phyloP scores from a whole-genome alignment of 129 eudicot species.

The Centella asiatica region DNA sequence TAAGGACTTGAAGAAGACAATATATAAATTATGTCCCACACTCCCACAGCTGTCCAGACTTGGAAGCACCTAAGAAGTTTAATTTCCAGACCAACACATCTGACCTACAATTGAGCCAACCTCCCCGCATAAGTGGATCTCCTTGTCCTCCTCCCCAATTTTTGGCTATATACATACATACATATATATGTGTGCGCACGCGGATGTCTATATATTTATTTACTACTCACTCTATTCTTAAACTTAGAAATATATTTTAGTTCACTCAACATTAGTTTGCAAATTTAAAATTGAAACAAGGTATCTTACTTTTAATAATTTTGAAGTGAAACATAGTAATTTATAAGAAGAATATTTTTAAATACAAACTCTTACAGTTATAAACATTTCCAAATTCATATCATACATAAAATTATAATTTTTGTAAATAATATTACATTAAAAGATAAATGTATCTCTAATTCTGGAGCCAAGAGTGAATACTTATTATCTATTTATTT shows the following conservation, averaged over 20 bases:
- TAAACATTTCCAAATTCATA: too few species aligned
- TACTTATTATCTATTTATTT: too few species aligned
- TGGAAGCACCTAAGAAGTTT: not conserved
- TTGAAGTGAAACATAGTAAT: too few species aligned
- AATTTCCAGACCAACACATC: not conserved
- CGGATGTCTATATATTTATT: too few species aligned
- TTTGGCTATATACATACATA: not conserved
- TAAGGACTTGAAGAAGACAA: not conserved
- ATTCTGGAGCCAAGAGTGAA: too few species aligned
- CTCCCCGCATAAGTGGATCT: constrained; percentile 8
- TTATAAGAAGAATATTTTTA: too few species aligned
- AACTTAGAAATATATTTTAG: too few species aligned
- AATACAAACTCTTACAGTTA: too few species aligned
- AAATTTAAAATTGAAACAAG: not conserved
- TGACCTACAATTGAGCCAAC: constrained; percentile 14
- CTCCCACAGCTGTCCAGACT: constrained; percentile 7
- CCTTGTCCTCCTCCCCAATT: not conserved
- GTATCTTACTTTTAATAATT: not conserved
- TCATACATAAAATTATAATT: too few species aligned
- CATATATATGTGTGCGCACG: too few species aligned
- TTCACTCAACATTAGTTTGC: not conserved
- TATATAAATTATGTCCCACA: not conserved
- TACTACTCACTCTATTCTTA: not conserved
- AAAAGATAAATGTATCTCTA: too few species aligned
- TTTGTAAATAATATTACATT: too few species aligned